Evolutionary conservation across 805 yeast genomes (phyloP).

Genomic region (Yarrowia sp.): DNA sequence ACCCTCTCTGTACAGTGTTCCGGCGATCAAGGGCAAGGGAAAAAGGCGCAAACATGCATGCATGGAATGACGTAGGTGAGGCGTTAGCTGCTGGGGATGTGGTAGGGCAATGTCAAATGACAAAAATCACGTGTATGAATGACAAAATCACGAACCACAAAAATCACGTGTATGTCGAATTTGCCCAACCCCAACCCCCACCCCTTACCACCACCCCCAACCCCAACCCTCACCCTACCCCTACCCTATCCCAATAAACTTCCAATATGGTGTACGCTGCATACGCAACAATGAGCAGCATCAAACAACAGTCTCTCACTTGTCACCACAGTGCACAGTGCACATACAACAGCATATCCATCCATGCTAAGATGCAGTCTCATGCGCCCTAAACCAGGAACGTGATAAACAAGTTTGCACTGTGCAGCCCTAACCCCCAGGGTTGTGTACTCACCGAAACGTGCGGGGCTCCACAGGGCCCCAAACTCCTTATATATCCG

Average conservation of each 20-base stretch:
- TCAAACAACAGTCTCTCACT: neutral
- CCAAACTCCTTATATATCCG: too few relatives aligned
- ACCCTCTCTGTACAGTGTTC: slow-evolving; percentile 9
- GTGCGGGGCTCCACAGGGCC: too few relatives aligned
- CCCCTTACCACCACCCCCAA: neutral
- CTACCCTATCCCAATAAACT: neutral
- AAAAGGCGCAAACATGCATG: slow-evolving; percentile 34
- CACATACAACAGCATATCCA: neutral
- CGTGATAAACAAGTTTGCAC: too few relatives aligned
- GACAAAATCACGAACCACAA: too few relatives aligned
- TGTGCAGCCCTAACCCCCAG: too few relatives aligned
- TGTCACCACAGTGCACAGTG: neutral
- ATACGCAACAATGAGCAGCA: slow-evolving; percentile 19
- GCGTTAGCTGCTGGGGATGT: slow-evolving; percentile 2
- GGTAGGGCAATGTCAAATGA: too few relatives aligned
- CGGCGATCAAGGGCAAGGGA: slow-evolving; percentile 33
- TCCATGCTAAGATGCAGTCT: neutral
- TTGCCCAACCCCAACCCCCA: neutral
- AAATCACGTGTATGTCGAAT: too few relatives aligned
- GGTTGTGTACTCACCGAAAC: too few relatives aligned
- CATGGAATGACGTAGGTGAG: slow-evolving; percentile 30
- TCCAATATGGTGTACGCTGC: slow-evolving; percentile 36
- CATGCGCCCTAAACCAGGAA: too few relatives aligned
- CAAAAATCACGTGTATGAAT: too few relatives aligned
- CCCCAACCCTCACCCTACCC: neutral